phyloP scores from a whole-genome alignment of 1,284 basidiomycete genomes.

The Albatrellus sp. region DNA sequence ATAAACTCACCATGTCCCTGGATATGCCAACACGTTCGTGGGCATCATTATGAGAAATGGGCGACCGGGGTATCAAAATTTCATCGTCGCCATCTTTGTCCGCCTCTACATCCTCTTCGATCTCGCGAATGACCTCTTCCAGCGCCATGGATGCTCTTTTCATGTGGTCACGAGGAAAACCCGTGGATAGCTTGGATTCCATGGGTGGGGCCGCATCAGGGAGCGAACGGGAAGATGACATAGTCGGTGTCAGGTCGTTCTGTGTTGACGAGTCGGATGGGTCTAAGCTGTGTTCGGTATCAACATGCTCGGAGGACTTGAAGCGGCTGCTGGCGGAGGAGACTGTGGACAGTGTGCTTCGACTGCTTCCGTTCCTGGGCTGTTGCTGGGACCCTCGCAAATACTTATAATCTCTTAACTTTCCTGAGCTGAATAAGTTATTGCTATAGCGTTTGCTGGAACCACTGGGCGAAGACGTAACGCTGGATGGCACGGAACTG shows the following conservation, averaged over 20 bases:
- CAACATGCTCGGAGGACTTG: conserved; percentile 6
- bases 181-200: conserved; percentile 28
- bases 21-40: conserved; percentile 7
- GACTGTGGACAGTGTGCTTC: conserved; percentile 32
- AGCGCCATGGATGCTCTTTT: conserved; percentile 60
- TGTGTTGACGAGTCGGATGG: background rate
- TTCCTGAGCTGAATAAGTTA: conserved; percentile 70
- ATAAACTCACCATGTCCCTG: conserved; percentile 8
- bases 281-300: background rate
- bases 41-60: conserved; percentile 21
- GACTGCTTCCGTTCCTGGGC: conserved; percentile 27
- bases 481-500: conserved; percentile 19
- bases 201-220: conserved; percentile 2
- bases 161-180: conserved; percentile 36
- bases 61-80: conserved; percentile 59
- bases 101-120: conserved; percentile 43
- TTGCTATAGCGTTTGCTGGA: conserved; percentile 66
- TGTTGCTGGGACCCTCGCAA: conserved; percentile 36
- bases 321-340: conserved; percentile 4
- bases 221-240: conserved; percentile 2
- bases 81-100: conserved; percentile 44
- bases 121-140: conserved; percentile 51
- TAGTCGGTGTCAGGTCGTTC: conserved; percentile 1
- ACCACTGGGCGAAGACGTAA: conserved; percentile 31
- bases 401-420: conserved; percentile 61